Evolutionary conservation across 768 basidiomycete genomes (phyloP).

Genomic region (Mycena crocata): DNA sequence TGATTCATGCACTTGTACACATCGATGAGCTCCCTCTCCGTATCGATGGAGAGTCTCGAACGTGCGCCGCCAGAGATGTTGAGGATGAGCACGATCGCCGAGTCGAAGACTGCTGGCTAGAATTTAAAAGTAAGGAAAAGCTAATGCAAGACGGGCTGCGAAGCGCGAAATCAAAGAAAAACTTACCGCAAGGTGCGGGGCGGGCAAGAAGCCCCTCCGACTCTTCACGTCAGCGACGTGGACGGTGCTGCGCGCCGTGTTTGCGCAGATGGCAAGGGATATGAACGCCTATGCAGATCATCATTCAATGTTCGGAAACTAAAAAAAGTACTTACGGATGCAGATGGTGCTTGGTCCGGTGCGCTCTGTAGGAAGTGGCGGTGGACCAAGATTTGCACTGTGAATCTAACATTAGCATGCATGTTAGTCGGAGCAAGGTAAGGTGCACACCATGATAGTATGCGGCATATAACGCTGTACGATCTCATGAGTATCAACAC

Average conservation of each 20-base stretch:
- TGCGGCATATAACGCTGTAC: slow-evolving; percentile 18
- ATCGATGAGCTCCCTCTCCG: slow-evolving; percentile 49
- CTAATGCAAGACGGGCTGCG: no score
- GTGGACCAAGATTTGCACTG: slow-evolving; percentile 64
- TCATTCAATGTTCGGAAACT: not conserved
- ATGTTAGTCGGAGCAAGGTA: not conserved
- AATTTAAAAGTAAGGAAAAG: no score
- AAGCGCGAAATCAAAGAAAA: no score
- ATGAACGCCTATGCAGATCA: slow-evolving; percentile 33
- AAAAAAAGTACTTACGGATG: slow-evolving; percentile 19
- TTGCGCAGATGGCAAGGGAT: slow-evolving; percentile 74
- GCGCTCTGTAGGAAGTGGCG: slow-evolving; percentile 74
- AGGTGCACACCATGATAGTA: slow-evolving; percentile 30
- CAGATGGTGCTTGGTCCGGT: slow-evolving; percentile 49
- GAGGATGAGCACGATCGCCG: slow-evolving; percentile 57
- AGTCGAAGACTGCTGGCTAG: slow-evolving; percentile 52
- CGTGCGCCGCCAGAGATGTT: slow-evolving; percentile 53
- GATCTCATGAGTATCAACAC: no score
- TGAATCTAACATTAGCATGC: not conserved
- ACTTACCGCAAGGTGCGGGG: slow-evolving; percentile 25
- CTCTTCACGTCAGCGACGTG: slow-evolving; percentile 64
- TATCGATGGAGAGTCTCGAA: slow-evolving; percentile 42
- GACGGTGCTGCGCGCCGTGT: slow-evolving; percentile 68
- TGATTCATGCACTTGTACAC: slow-evolving; percentile 57
- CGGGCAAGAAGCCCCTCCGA: slow-evolving; percentile 35